Evolutionary conservation across 2,329 filamentous ascomycete species (phyloP), one percentile per base, ranked within the genome.

Genomic region (Pseudonectria foliicola): DNA sequence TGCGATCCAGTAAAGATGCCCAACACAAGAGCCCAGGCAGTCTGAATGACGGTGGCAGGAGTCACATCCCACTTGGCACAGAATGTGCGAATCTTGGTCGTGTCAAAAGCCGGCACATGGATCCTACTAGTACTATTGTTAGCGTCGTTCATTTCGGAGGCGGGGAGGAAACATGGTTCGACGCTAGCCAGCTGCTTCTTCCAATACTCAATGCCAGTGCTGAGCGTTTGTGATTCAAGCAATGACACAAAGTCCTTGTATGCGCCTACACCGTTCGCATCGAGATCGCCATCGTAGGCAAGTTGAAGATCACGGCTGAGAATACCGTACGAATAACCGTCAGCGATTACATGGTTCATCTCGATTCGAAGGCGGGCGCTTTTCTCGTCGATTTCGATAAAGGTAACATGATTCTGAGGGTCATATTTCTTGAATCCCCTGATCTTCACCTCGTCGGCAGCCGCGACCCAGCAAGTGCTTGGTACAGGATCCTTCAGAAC

Each of bases 1-100:
- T 58, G 55, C 1, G 57, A 53, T 0, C 63, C 63, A 2, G 70
- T 70, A 42, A 71, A 73, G 4, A 54, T 54, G 3, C 64, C 59
- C 4, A 77, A 48, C 0, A 72, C 60, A 13, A 75, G 56, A 2
- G 64, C 67, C 73, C 73, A 77, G 0, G 62, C 61, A 18, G 70
- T 59, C 34, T 74, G 70, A 0, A 77, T 57, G 3, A 75, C 45
- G 24, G 63, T 70, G 1, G 71, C 67, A 0, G 69, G 40, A 0
- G 71, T 77, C 10, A 69, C 55, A 5, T 58, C 62, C 3, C 60
- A 49, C 27, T 50, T 49, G 34, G 55, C 55, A 39, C 66, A 67
- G 42, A 65, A 67, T 0, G 45, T 29, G 7, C 52, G 46, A 7
- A 60, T 38, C 2, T 43, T 6, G 7, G 35, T 23, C 2, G 46